A percentile compares a stretch with the other conserved stretches of the same genome.
Evolutionary conservation across 192 early-diverging fungal species (phyloP).

Genomic region (Martensiomyces pterosporus): DNA sequence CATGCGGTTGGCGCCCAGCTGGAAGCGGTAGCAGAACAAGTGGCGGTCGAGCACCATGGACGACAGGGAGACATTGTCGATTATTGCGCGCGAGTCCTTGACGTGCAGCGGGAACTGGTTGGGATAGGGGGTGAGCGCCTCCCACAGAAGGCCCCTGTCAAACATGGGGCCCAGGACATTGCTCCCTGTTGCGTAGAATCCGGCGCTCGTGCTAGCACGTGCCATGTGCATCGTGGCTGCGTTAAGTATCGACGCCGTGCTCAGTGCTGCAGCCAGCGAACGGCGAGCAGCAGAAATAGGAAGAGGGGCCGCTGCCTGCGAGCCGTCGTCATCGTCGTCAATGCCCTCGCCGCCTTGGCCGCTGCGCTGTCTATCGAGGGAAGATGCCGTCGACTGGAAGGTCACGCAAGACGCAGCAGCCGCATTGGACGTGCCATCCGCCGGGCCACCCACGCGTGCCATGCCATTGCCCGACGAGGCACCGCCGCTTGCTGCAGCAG

Average conservation of each 20-base stretch:
- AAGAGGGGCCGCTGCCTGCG: too few relatives aligned
- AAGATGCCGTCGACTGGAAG: conserved; percentile 34
- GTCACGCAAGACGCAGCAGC: conserved; percentile 41
- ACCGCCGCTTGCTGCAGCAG: too few relatives aligned
- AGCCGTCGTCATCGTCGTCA: too few relatives aligned
- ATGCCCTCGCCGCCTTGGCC: neutral
- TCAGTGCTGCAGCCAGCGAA: conserved; percentile 8
- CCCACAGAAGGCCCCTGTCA: conserved; percentile 41
- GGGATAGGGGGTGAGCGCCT: conserved; percentile 43
- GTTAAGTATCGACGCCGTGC: conserved; percentile 35
- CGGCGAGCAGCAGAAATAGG: neutral
- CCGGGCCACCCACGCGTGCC: too few relatives aligned
- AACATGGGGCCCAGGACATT: conserved; percentile 3
- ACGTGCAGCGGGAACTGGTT: conserved; percentile 50
- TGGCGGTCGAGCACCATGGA: conserved; percentile 49
- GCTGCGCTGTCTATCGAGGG: conserved; percentile 9
- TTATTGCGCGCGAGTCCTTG: conserved; percentile 39
- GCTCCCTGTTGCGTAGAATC: conserved; percentile 14
- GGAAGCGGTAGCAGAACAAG: conserved; percentile 50
- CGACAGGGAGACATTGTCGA: conserved; percentile 36
- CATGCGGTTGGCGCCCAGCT: conserved; percentile 39
- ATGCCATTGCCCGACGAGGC: neutral
- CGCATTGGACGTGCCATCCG: too few relatives aligned
- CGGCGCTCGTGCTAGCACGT: conserved; percentile 29
- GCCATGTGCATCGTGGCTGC: conserved; percentile 32